phyloP scores from a whole-genome alignment of 345 rosid genomes.

The Arabis hirsuta region DNA sequence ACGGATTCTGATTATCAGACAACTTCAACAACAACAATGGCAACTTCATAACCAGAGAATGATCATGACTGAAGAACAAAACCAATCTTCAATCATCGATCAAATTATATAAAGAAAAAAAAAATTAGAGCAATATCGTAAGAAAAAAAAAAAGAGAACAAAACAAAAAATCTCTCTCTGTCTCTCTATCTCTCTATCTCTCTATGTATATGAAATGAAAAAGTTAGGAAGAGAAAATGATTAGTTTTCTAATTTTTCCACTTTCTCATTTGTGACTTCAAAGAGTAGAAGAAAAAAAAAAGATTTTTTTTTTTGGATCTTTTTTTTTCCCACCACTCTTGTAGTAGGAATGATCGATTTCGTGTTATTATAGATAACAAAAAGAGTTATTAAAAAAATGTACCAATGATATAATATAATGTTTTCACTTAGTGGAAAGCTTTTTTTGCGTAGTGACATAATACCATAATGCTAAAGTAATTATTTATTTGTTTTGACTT shows the following conservation, averaged over 20 bases:
- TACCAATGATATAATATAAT: too few species aligned
- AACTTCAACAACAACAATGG: constrained; percentile 66
- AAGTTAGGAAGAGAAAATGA: constrained; percentile 31
- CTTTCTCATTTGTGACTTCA: constrained; percentile 17
- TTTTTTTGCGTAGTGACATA: constrained; percentile 28
- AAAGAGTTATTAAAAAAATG: constrained; percentile 11
- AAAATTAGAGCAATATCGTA: background rate
- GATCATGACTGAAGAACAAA: constrained; percentile 55
- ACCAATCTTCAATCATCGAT: constrained; percentile 52
- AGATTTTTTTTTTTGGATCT: background rate
- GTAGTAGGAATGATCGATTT: constrained; percentile 11
- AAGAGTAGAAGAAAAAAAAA: constrained; percentile 9
- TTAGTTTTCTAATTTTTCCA: constrained; percentile 33
- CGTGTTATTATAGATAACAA: constrained; percentile 33
- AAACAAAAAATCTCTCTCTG: constrained; percentile 8
- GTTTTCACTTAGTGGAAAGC: constrained; percentile 18
- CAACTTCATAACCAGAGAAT: constrained; percentile 49
- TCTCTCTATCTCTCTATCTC: constrained; percentile 36
- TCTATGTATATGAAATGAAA: constrained; percentile 36
- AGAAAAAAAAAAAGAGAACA: background rate
- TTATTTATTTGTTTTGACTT: background rate
- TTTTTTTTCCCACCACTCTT: background rate
- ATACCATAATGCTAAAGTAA: background rate
- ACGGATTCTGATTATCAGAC: constrained; percentile 57
- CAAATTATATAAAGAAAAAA: constrained; percentile 25